These are phyloP conservation scores for Aspergillus olivimuriae DNA, from an alignment of 495 filamentous ascomycete species.

Conservation along the genomic window DNA sequence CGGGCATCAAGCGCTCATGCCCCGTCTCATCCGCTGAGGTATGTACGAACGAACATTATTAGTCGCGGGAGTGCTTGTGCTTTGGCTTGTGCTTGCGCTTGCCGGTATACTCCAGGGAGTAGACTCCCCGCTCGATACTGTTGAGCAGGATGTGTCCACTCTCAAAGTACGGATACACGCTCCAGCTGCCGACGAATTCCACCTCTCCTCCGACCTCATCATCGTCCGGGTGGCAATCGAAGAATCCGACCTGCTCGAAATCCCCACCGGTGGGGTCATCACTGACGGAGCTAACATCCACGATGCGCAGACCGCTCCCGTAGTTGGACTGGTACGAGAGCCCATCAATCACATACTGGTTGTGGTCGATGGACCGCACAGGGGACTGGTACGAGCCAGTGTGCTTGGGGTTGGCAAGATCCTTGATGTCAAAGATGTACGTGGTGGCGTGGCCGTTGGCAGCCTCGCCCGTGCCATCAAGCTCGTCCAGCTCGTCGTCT, in stretches of 20 bases:
- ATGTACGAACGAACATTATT: too few species aligned
- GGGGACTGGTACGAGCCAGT: constrained; percentile 16
- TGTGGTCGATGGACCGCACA: constrained; percentile 16
- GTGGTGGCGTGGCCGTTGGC: constrained; percentile 19
- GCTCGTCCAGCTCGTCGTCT: constrained; percentile 17
- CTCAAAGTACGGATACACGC: constrained; percentile 12
- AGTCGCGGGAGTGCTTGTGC: too few species aligned
- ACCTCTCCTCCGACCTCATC: constrained; percentile 10
- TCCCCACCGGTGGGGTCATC: constrained; percentile 9
- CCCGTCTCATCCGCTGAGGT: too few species aligned
- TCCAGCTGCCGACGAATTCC: constrained; percentile 15
- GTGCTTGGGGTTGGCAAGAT: constrained; percentile 12
- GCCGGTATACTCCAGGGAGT: constrained; percentile 15
- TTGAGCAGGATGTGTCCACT: constrained; percentile 15
- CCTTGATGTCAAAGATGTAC: constrained; percentile 16
- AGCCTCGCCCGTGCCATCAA: constrained; percentile 10
- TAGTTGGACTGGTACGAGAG: constrained; percentile 16
- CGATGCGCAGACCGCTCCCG: constrained; percentile 15
- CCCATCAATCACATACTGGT: constrained; percentile 17
- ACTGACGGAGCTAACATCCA: constrained; percentile 12
- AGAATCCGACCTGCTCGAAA: constrained; percentile 13
- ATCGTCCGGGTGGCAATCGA: constrained; percentile 15
- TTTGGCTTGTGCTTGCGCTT: too few species aligned
- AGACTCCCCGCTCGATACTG: constrained; percentile 15
- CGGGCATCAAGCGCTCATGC: too few species aligned